Evolutionary conservation across 805 yeast genomes (phyloP).

Genomic region (Suhomyces canberraensis): DNA sequence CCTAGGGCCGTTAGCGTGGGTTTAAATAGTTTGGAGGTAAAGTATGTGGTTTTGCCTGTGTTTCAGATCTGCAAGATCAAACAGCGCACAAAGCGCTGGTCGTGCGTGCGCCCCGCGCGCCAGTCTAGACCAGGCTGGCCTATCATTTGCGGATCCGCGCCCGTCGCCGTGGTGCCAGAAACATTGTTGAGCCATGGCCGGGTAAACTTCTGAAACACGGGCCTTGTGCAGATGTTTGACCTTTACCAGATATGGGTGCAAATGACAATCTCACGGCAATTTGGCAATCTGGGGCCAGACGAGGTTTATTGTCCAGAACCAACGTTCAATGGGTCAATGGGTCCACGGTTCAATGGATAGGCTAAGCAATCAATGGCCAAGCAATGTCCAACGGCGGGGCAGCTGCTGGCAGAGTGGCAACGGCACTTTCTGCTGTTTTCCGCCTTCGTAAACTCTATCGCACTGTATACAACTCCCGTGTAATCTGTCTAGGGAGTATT

Average conservation of each 20-base stretch:
- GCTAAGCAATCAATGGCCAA: no score
- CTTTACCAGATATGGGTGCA: constrained; percentile 3
- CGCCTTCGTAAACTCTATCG: no score
- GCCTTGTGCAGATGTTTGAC: constrained; percentile 1
- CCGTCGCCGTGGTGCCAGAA: constrained; percentile 1
- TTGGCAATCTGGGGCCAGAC: no score
- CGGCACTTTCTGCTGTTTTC: no score
- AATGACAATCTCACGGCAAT: constrained; percentile 1
- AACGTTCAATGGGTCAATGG: no score
- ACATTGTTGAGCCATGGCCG: constrained; percentile 3
- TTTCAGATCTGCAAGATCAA: constrained; percentile 15
- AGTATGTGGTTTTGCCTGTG: constrained; percentile 9
- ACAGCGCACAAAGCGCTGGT: constrained; percentile 11
- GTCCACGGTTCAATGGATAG: no score
- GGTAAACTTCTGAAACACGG: constrained; percentile 6
- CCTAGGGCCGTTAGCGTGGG: constrained; percentile 2
- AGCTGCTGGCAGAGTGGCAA: background rate
- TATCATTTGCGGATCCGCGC: background rate
- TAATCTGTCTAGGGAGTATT: no score
- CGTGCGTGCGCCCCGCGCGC: constrained; percentile 1
- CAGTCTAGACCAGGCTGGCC: constrained; percentile 5
- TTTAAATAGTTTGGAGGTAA: constrained; percentile 5
- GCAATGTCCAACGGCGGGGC: background rate
- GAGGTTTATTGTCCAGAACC: no score
- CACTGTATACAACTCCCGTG: no score